These are phyloP conservation scores for Heliocybe sulcata DNA, from an alignment of 1,284 basidiomycete genomes.

Conservation along the genomic window DNA sequence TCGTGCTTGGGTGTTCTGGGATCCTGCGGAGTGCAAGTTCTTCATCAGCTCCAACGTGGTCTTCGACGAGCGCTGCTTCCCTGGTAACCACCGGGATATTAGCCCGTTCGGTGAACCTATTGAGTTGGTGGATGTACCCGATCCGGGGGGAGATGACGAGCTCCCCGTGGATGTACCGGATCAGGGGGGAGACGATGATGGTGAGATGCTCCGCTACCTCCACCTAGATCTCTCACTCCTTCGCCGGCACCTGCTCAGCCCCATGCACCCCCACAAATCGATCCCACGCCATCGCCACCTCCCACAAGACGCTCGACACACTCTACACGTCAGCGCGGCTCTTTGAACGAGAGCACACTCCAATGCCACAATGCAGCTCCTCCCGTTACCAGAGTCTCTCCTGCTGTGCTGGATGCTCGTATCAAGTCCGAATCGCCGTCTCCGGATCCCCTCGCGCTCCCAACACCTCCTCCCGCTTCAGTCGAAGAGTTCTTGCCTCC, in stretches of 20 bases:
- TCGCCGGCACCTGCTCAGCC: background rate
- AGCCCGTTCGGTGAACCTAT: background rate
- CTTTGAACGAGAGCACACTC: too few species aligned
- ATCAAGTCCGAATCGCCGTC: too few species aligned
- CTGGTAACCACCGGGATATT: background rate
- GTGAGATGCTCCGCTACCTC: background rate
- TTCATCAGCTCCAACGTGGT: constrained; percentile 18
- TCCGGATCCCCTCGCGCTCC: too few species aligned
- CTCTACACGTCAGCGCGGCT: too few species aligned
- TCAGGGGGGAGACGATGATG: background rate
- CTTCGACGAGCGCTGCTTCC: constrained; percentile 19
- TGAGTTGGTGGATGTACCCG: background rate
- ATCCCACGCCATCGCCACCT: background rate
- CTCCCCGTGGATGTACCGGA: background rate
- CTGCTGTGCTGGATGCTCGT: too few species aligned
- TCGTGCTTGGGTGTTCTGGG: constrained; percentile 23
- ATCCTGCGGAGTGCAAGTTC: constrained; percentile 14
- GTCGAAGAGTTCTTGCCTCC: too few species aligned
- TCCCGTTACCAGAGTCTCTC: too few species aligned
- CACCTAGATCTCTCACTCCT: background rate
- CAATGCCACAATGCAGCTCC: too few species aligned
- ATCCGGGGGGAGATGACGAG: background rate
- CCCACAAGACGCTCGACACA: background rate
- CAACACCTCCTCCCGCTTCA: too few species aligned
- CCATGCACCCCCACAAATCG: background rate